phyloP scores from a whole-genome alignment of 805 yeast genomes.

The Henningerozyma blattae region DNA sequence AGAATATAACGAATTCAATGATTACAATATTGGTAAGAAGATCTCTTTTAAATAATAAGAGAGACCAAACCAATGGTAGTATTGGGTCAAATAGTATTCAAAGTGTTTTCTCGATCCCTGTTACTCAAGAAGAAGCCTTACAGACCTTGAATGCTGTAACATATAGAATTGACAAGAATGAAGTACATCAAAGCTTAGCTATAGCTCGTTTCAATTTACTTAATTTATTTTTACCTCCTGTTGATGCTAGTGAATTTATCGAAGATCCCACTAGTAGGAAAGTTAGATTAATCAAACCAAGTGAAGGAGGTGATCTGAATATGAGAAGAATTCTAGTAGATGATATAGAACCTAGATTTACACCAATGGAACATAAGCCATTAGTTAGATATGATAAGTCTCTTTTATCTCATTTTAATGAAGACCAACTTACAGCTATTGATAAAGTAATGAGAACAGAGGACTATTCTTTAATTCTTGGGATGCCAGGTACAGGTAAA shows the following conservation, averaged over 20 bases:
- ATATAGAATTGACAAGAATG: slow-evolving; percentile 74
- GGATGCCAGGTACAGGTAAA: slow-evolving; percentile 98
- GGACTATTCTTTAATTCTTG: slow-evolving; percentile 74
- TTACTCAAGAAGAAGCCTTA: slow-evolving; percentile 15
- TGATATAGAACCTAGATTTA: slow-evolving; percentile 19
- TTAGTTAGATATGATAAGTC: slow-evolving; percentile 13
- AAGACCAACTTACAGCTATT: slow-evolving; percentile 63
- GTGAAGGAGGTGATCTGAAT: slow-evolving; percentile 26
- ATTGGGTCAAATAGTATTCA: slow-evolving; percentile 2
- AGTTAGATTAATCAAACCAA: slow-evolving; percentile 9
- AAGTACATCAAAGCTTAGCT: slow-evolving; percentile 60
- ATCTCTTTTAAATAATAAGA: slow-evolving; percentile 31
- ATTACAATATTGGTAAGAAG: slow-evolving; percentile 43
- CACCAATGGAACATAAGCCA: slow-evolving; percentile 2
- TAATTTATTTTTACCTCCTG: slow-evolving; percentile 42
- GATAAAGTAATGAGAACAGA: slow-evolving; percentile 48
- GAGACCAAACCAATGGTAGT: slow-evolving; percentile 3
- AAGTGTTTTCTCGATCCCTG: slow-evolving; percentile 8
- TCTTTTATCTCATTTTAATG: slow-evolving; percentile 34
- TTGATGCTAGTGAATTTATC: slow-evolving; percentile 22
- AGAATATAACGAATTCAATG: slow-evolving; percentile 28
- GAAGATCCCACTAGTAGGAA: slow-evolving; percentile 8
- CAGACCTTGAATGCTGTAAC: slow-evolving; percentile 21
- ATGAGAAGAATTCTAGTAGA: slow-evolving; percentile 27
- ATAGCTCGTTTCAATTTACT: slow-evolving; percentile 66